A percentile compares a stretch with the other conserved stretches of the same genome.
phyloP scores from a whole-genome alignment of 1,284 basidiomycete genomes.

The Leucoagaricus sp. region DNA sequence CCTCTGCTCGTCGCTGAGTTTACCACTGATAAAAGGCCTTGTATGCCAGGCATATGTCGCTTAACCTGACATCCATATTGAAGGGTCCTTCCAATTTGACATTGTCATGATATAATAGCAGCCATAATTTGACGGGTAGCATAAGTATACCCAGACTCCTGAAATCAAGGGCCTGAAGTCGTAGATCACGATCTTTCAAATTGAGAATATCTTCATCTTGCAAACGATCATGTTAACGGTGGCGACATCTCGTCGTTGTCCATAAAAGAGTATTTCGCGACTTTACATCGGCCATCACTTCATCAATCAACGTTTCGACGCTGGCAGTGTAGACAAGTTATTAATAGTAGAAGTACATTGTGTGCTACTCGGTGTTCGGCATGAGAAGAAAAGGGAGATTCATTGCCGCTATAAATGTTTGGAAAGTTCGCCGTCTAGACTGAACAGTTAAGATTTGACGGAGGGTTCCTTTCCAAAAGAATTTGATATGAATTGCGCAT shows the following conservation, averaged over 20 bases:
- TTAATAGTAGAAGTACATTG: background rate
- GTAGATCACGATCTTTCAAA: background rate
- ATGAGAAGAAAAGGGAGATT: background rate
- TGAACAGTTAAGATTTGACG: too few species aligned
- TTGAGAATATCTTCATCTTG: conserved; percentile 5
- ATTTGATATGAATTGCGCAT: too few species aligned
- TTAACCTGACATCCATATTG: too few species aligned
- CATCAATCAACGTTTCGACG: background rate
- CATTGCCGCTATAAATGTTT: too few species aligned
- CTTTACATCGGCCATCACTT: background rate
- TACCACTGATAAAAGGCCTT: too few species aligned
- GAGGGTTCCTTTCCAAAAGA: too few species aligned
- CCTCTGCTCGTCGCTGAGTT: too few species aligned
- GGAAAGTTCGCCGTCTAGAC: background rate
- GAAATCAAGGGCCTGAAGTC: background rate
- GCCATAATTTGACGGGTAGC: background rate
- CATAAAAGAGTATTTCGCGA: background rate
- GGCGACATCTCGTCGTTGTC: background rate
- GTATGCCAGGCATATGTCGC: too few species aligned
- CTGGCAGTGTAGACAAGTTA: background rate
- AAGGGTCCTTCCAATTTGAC: too few species aligned
- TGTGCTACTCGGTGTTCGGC: background rate
- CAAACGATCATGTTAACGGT: background rate
- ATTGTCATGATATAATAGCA: too few species aligned
- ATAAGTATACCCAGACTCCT: background rate